Evolutionary conservation across 2,329 filamentous ascomycete genomes (phyloP).

Genomic region (Fusarium pininemorale): DNA sequence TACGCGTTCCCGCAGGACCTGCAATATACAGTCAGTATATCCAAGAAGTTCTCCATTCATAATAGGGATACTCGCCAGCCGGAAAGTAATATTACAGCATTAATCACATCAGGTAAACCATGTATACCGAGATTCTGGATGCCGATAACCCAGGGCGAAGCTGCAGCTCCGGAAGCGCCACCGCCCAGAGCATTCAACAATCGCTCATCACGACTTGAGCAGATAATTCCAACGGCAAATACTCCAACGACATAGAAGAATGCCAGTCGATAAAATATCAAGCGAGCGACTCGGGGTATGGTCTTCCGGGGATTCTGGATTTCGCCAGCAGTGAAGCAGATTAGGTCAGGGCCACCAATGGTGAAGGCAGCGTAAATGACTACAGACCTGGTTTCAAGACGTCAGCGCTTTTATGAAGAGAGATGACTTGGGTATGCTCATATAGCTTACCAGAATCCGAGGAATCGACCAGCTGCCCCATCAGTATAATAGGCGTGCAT

Average conservation of each 20-base stretch:
- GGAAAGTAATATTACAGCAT: not conserved
- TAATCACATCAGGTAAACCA: not conserved
- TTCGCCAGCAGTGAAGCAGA: not conserved
- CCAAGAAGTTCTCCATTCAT: accelerated
- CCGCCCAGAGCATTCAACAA: not conserved
- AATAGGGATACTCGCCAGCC: not conserved
- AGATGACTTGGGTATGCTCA: accelerated
- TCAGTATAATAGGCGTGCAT: not conserved
- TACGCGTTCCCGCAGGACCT: not conserved
- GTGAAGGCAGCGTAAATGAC: not conserved
- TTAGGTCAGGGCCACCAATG: not conserved
- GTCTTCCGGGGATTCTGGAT: not conserved
- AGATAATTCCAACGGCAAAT: not conserved
- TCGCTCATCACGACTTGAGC: not conserved
- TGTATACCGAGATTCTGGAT: not conserved
- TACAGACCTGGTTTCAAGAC: not conserved
- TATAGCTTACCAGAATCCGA: not conserved
- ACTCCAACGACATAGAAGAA: not conserved
- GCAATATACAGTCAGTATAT: not conserved
- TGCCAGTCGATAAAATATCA: not conserved
- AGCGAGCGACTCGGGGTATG: not conserved
- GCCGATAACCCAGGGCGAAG: not conserved
- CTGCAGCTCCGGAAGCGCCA: not conserved
- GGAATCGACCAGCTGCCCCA: not conserved
- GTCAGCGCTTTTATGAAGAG: accelerated